Evolutionary conservation across 1,284 basidiomycete genomes (phyloP), one percentile per base, ranked within the genome.

Genomic region (Porogramme epimiltina): DNA sequence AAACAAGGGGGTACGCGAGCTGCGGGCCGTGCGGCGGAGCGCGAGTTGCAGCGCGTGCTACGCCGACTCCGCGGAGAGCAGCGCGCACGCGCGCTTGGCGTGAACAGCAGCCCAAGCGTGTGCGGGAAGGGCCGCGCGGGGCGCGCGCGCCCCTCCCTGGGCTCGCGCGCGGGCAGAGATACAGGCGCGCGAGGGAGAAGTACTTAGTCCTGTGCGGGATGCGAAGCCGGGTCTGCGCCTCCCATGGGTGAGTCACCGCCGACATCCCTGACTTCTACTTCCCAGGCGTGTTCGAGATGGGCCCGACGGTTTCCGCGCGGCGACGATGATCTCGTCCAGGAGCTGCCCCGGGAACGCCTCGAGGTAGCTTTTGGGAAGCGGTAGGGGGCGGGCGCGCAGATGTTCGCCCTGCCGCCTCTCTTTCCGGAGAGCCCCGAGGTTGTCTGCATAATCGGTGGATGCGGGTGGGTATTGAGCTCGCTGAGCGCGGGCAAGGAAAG

Each of bases 31-130:
- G 73, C 8, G 78, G 68, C 0, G 76, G 73, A 87, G 83, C 4
- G 88, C 74, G 28, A 89, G 75, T 3, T 80, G 80, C 16, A 89
- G 73, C 28, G 88, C 65, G 45, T 80, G 70, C 55, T 80, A 81
- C 0, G 81, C 80, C 39, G 74, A 51, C 57, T 74, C 70, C 33
- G 67, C 51, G 20, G 43, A 20, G 23, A 45, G 33, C 18, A 33
- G 45, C 2, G 44, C 45, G 28, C 18, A 8, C 19, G 40, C 49
- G 23, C 38, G 36, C 23, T 49, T 2, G 56, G 53, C 1, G 56
- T 58, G 52, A 55, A 42, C 1, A 41, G 44, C 31, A 47, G 9
- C 1, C 31, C 4, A 2, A 26, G 25, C 10, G 39, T 25, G 9
- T 15, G 22, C 11, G 45, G 4, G 15, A 18, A 15, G 5, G 52